phyloP scores from a whole-genome alignment of 345 rosid species.

The Moringa oleifera region DNA sequence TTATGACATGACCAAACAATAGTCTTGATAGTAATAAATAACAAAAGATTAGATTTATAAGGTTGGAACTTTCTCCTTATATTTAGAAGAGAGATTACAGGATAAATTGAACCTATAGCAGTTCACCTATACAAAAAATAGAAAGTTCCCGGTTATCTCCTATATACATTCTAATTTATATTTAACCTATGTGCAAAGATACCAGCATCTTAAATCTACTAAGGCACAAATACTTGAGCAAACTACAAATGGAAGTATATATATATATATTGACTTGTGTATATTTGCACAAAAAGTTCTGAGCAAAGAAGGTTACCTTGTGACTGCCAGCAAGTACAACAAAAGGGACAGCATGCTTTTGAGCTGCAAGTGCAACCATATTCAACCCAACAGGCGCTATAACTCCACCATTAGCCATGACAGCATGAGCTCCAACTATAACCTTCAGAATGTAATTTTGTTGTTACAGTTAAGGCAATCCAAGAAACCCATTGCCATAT shows the following conservation, averaged over 20 bases:
- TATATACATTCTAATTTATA: background rate
- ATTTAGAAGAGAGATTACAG: too few relatives aligned
- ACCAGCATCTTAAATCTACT: constrained; percentile 10
- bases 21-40: too few relatives aligned
- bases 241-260: constrained; percentile 5
- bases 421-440: constrained; percentile 97
- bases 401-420: constrained; percentile 98
- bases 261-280: background rate
- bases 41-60: too few relatives aligned
- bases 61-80: too few relatives aligned
- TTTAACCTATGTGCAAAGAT: background rate
- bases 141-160: too few relatives aligned
- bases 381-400: constrained; percentile 97
- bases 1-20: too few relatives aligned
- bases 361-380: constrained; percentile 96
- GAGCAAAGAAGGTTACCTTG: constrained; percentile 50
- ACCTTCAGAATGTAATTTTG: constrained; percentile 47
- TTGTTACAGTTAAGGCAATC: constrained; percentile 11
- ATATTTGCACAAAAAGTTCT: constrained; percentile 6
- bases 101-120: too few relatives aligned
- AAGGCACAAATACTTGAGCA: background rate
- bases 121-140: too few relatives aligned
- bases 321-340: constrained; percentile 97
- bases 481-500: background rate
- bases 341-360: constrained; percentile 97